A percentile compares a stretch with the other conserved stretches of the same genome.
phyloP scores from a whole-genome alignment of 345 rosid genomes.

The Syzygium jambos region DNA sequence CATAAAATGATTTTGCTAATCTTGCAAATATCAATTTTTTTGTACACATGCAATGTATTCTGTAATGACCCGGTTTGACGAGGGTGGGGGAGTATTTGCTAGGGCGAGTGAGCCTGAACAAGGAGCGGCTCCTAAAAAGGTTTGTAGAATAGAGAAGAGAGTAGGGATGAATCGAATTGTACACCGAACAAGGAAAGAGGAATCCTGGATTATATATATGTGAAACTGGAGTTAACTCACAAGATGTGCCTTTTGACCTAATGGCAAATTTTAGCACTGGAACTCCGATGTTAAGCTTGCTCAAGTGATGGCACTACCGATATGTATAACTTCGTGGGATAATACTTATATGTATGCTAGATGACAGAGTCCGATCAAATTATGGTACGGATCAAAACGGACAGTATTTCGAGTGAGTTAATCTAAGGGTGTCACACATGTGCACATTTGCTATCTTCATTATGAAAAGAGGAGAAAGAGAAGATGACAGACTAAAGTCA shows the following conservation, averaged over 20 bases:
- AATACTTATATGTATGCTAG: not conserved
- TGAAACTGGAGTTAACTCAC: not conserved
- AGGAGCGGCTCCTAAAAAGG: too few species aligned
- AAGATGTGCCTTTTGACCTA: not conserved
- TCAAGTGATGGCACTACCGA: not conserved
- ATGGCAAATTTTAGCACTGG: not conserved
- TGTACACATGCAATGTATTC: not conserved
- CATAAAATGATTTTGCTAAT: not conserved
- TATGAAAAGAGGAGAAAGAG: not conserved
- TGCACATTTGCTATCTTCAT: not conserved
- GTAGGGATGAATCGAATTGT: not conserved
- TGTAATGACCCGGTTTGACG: not conserved
- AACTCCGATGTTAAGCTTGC: not conserved
- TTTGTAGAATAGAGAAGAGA: not conserved
- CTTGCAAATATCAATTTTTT: not conserved
- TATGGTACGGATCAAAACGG: not conserved
- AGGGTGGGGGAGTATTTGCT: not conserved
- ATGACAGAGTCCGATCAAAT: not conserved
- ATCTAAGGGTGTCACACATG: not conserved
- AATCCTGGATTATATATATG: not conserved
- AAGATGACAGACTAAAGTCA: not conserved
- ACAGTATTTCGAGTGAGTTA: not conserved
- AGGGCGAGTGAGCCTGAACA: fast-evolving
- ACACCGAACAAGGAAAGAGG: fast-evolving
- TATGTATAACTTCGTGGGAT: not conserved